phyloP scores from a whole-genome alignment of 2,329 filamentous ascomycete genomes.

The Amphichorda felina region DNA sequence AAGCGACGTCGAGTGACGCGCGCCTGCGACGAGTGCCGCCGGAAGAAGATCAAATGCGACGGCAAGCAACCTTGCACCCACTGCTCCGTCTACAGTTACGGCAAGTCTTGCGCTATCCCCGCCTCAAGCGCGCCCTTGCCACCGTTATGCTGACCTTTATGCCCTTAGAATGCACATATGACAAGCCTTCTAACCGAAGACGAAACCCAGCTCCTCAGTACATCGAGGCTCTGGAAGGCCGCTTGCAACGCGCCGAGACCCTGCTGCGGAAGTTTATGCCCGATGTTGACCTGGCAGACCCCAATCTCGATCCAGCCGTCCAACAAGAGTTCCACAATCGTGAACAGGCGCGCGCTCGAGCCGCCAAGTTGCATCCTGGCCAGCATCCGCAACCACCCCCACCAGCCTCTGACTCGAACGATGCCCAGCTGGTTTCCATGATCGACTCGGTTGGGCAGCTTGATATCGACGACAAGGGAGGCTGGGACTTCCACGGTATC shows the following conservation, averaged over 20 bases:
- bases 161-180: constrained; percentile 81
- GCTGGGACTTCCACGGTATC: constrained; percentile 91
- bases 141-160: neutral
- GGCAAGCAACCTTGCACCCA: constrained; percentile 86
- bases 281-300: constrained; percentile 75
- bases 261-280: constrained; percentile 71
- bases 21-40: constrained; percentile 71
- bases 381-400: constrained; percentile 1
- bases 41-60: constrained; percentile 83
- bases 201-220: constrained; percentile 89
- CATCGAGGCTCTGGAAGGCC: constrained; percentile 76
- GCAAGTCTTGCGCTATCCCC: constrained; percentile 35
- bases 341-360: constrained; percentile 36
- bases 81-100: constrained; percentile 97
- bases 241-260: constrained; percentile 72
- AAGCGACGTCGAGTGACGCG: constrained; percentile 69
- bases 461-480: constrained; percentile 80
- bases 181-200: constrained; percentile 84
- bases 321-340: constrained; percentile 55
- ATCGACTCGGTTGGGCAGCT: constrained; percentile 84
- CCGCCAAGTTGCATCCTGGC: constrained; percentile 27
- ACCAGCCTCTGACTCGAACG: constrained; percentile 33
- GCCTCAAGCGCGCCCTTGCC: neutral
- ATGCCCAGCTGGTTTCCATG: constrained; percentile 81
- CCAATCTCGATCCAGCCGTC: constrained; percentile 65